These are phyloP conservation scores for Jackrogersella multiformis DNA, from an alignment of 495 filamentous ascomycete species.

Conservation along the genomic window DNA sequence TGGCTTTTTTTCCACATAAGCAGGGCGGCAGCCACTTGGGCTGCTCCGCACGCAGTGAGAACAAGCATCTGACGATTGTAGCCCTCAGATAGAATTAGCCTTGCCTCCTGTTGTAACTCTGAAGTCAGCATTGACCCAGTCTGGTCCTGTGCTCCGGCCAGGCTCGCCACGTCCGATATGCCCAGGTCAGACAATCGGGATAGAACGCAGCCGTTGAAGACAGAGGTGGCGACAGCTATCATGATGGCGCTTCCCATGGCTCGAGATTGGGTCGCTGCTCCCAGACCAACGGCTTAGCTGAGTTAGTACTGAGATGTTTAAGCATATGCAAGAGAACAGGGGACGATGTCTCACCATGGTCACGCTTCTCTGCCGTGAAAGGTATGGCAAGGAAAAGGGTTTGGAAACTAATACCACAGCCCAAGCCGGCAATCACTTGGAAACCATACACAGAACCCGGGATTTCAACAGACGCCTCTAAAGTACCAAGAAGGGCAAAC, in stretches of 20 bases:
- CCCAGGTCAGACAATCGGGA: neutral
- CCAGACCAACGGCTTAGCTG: slow-evolving; percentile 29
- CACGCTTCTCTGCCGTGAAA: neutral
- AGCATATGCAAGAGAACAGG: neutral
- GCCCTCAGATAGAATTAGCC: neutral
- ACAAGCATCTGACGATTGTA: neutral
- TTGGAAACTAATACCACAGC: slow-evolving; percentile 43
- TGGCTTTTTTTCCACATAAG: neutral
- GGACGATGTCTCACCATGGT: slow-evolving; percentile 13
- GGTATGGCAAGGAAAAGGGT: slow-evolving; percentile 24
- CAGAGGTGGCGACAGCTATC: slow-evolving; percentile 28
- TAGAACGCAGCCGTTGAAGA: slow-evolving; percentile 31
- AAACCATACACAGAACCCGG: slow-evolving; percentile 45
- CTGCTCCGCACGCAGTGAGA: neutral
- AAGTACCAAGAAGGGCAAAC: slow-evolving; percentile 15
- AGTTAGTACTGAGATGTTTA: neutral
- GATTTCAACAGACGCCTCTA: slow-evolving; percentile 15
- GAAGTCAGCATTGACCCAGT: neutral
- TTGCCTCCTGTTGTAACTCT: neutral
- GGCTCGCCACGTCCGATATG: neutral
- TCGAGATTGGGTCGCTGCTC: slow-evolving; percentile 23
- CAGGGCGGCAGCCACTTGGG: neutral
- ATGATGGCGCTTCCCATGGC: slow-evolving; percentile 30
- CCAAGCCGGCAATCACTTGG: slow-evolving; percentile 45
- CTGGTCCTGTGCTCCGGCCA: neutral